A percentile compares a stretch with the other conserved stretches of the same genome.
These are phyloP conservation scores for Capsicum baccatum DNA, from an alignment of 257 asterid species.

Conservation along the genomic window DNA sequence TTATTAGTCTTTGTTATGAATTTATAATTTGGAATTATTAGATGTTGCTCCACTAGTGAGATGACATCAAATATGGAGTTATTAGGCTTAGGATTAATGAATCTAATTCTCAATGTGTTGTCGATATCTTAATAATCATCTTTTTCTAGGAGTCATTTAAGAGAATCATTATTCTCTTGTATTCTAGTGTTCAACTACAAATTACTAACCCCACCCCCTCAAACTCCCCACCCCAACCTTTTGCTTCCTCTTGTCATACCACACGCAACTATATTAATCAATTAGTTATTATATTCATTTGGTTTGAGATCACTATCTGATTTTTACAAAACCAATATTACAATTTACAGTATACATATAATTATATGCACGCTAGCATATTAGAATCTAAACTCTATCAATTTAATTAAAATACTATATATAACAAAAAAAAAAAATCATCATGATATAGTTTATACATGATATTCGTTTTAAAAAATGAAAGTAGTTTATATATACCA, in stretches of 20 bases:
- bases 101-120: conserved; percentile 19
- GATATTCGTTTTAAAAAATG: not conserved
- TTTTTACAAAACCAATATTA: not conserved
- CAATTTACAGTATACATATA: not conserved
- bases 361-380: not conserved
- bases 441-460: not conserved
- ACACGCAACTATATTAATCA: conserved; percentile 6
- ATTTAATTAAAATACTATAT: not conserved
- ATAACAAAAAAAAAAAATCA: not conserved
- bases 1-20: not conserved
- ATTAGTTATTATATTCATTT: not conserved
- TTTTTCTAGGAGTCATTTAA: not conserved
- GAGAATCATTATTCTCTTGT: not conserved
- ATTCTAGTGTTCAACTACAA: not conserved
- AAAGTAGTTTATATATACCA: not conserved
- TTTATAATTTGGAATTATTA: conserved; percentile 27
- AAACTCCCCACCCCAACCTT: not conserved
- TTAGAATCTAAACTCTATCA: not conserved
- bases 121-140: conserved; percentile 19
- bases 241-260: not conserved
- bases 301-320: not conserved
- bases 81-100: conserved; percentile 34
- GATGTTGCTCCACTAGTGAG: conserved; percentile 33
- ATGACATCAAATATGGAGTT: conserved; percentile 3
- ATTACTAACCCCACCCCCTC: no score